Evolutionary conservation across 352 stramenopile genomes (phyloP), one percentile per base, ranked within the genome.

Genomic region (Stramenopiles sp.): DNA sequence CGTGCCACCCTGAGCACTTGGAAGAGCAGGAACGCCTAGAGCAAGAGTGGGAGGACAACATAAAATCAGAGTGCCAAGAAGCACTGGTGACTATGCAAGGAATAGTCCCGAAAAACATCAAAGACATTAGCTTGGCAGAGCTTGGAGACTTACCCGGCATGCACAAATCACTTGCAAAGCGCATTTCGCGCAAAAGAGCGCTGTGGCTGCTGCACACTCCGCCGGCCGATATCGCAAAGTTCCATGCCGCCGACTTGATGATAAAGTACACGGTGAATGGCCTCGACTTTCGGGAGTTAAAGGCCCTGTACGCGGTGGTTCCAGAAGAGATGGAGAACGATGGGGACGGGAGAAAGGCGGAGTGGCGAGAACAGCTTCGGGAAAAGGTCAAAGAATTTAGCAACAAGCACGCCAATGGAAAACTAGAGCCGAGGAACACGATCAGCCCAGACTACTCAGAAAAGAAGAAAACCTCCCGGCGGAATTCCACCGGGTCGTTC

Each of bases 291-390:
- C 49, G 77, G 30, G 80, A 84, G 73, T 76, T 75, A 30, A 74
- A 80, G n/a, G 80, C 80, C 18, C 3, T 84, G 1, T 81, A 82
- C 68, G 73, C 74, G 0, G 69, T 49, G 18, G 68, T 84, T 25
- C 78, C 80, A 1, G 25, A 36, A 25, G 68, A n/a, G 25, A 83
- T 84, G 68, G 78, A 79, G 4, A 84, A 84, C 75, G 80, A 84
- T 74, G 63, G 75, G 4, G 79, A 84, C 34, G 80, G 80, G 12
- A 49, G 53, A 32, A 84, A 83, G 43, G 69, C 73, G 0, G 53
- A 49, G 49, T 82, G 79, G 76, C 35, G 78, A 12, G 75, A 36
- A 6, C 74, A 78, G 35, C 53, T 82, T 4, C 35, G 73, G 0
- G 34, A 78, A n/a, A 74, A 77, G 12, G 68, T 82, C 4, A 4